Conservation (phyloP, 208 protist species). For the Acanthamoeba lenticulata region DNA sequence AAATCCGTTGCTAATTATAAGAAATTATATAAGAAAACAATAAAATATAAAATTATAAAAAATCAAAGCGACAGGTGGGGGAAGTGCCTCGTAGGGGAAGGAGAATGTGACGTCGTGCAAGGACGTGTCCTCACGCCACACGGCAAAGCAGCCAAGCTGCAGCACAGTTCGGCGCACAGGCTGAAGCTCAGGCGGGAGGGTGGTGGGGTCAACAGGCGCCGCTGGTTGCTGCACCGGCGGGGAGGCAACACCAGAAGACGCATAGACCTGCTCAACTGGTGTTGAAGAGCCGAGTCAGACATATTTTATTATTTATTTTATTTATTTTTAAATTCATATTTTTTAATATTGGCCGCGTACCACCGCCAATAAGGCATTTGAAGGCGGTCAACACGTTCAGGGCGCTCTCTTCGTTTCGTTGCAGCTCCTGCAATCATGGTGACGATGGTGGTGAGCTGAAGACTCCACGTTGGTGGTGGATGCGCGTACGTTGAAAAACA, state of each 20-base stretch:
- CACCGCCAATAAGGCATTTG: not conserved
- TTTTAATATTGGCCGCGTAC: not conserved
- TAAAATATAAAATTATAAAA: too few relatives aligned
- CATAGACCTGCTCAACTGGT: not conserved
- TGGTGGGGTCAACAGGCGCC: not conserved
- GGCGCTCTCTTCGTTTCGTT: not conserved
- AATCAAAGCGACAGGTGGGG: not conserved
- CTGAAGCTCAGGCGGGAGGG: not conserved
- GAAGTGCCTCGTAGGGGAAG: not conserved
- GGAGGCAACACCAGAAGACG: not conserved
- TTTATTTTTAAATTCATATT: not conserved
- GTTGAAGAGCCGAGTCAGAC: not conserved
- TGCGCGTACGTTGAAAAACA: not conserved
- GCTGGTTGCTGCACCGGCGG: not conserved
- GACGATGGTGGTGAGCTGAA: not conserved
- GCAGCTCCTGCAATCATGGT: not conserved
- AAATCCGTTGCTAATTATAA: not conserved
- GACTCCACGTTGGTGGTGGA: not conserved
- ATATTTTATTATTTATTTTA: too few relatives aligned
- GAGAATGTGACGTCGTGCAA: not conserved
- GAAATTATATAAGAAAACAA: too few relatives aligned
- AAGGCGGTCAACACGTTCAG: not conserved
- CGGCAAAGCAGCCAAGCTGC: not conserved
- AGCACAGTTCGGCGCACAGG: not conserved
- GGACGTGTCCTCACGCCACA: not conserved